Evolutionary conservation across 345 rosid genomes (phyloP).

Genomic region (Anacardium occidentale): DNA sequence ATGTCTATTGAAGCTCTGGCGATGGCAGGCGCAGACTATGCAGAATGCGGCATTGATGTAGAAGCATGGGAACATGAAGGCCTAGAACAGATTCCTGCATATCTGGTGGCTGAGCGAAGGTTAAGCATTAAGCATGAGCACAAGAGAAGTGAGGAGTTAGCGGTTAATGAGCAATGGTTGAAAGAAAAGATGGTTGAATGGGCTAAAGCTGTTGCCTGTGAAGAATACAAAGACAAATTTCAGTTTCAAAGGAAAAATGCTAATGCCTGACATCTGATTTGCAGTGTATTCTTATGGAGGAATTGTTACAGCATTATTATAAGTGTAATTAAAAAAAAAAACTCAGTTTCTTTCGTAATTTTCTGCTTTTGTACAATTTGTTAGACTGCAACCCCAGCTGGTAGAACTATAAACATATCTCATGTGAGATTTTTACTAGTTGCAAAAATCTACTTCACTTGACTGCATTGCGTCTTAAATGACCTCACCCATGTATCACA

Average conservation of each 20-base stretch:
- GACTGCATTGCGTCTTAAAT: too few relatives aligned
- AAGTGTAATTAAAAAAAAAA: neutral
- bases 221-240: too few relatives aligned
- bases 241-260: neutral
- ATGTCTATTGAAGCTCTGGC: conserved; percentile 22
- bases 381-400: too few relatives aligned
- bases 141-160: neutral
- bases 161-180: neutral
- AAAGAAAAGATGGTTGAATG: conserved; percentile 6
- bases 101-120: conserved; percentile 5
- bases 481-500: too few relatives aligned
- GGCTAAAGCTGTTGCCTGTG: neutral
- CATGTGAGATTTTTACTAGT: too few relatives aligned
- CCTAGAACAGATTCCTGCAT: neutral
- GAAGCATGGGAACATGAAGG: conserved; percentile 1
- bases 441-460: too few relatives aligned
- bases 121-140: neutral
- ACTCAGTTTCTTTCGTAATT: neutral
- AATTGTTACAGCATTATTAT: neutral
- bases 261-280: neutral
- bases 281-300: neutral
- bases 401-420: too few relatives aligned
- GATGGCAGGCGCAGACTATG: conserved; percentile 22
- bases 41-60: neutral
- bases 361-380: too few relatives aligned